Base-by-base conservation (phyloP, 805 yeast genomes). In the Cyberlindnera misumaiensis region DNA sequence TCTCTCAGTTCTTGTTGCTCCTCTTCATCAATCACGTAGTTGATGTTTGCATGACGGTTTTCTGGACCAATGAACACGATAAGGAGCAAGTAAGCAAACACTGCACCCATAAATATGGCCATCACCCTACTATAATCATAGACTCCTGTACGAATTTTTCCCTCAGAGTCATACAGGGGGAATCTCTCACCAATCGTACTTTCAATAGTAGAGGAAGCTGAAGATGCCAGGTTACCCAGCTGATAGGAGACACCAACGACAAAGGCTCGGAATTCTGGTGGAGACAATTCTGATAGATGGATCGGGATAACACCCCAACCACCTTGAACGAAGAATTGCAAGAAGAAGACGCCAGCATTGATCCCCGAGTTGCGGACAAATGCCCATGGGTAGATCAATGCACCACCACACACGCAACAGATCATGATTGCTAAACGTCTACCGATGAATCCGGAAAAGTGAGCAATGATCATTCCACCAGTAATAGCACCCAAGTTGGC, bases 131-230 rank as follows among this genome's bases (percentile, higher is more conserved):
- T 75, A 47, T 78, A 78, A 49, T 78, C 67, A 46, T 63, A 73
- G 30, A 58, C 59, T 24, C 51, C 60, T 15, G 49, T 48, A 13
- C 59, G 42, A 4, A 11, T 10, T 10, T 16, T 6, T 11, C 59
- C 47, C 18, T 46, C 36, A 3, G 44, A 42, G 44, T 56, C 53
- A 13, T 47, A 45, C 11, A 68, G 39, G 43, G 75, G 75, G 64
- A 76, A 78, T 29, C 63, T 46, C 46, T 71, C 74, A 42, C 84
- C 84, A 45, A 79, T 69, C 15, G 76, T 74, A 24, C 80, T 62
- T 59, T 79, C 83, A 45, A 79, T 79, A n/a, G 85, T 79, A 1
- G 83, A 73, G 2, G 81, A 73, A 4, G 84, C 83, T 29, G 80
- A 73, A 2, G 81, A 73, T 16, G 77, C 77, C 52, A 79, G 65